phyloP scores from a whole-genome alignment of 495 filamentous ascomycete genomes.

The Penicillium ochrochloron region DNA sequence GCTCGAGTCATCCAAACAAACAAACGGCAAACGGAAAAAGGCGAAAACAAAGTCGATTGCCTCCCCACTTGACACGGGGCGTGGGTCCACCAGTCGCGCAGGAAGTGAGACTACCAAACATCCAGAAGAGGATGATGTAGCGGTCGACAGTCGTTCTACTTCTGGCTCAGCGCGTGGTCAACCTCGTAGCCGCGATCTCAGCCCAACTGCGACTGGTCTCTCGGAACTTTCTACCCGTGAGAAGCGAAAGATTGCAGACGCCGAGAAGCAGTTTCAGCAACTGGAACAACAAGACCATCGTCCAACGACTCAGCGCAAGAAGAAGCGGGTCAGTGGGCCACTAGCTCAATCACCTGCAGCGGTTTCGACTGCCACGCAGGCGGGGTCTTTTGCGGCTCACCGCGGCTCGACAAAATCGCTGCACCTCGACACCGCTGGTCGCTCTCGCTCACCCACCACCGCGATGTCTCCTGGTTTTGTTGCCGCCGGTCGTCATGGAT shows the following conservation, averaged over 20 bases:
- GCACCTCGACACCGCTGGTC: conserved; percentile 28
- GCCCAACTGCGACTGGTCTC: conserved; percentile 58
- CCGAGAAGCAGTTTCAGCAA: conserved; percentile 73
- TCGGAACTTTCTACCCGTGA: conserved; percentile 81
- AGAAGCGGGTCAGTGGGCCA: conserved; percentile 52
- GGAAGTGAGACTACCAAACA: conserved; percentile 70
- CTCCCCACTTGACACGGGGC: conserved; percentile 71
- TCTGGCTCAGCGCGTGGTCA: conserved; percentile 78
- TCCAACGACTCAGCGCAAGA: conserved; percentile 41
- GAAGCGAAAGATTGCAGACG: conserved; percentile 81
- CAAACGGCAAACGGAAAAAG: conserved; percentile 60
- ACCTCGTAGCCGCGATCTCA: conserved; percentile 80
- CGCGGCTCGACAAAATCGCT: conserved; percentile 24
- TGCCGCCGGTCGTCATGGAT: conserved; percentile 25
- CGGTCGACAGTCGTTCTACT: conserved; percentile 61
- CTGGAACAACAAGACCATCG: conserved; percentile 58
- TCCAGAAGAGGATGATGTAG: conserved; percentile 54
- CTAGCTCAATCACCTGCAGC: conserved; percentile 40
- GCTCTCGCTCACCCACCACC: conserved; percentile 38
- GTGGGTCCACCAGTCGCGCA: conserved; percentile 76
- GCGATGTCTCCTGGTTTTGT: conserved; percentile 27
- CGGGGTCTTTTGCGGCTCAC: conserved; percentile 23
- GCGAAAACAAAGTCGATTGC: conserved; percentile 61
- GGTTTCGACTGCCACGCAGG: conserved; percentile 30
- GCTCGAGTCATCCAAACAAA: conserved; percentile 40